These are phyloP conservation scores for Boechera stricta DNA, from an alignment of 345 rosid genomes.

Conservation along the genomic window DNA sequence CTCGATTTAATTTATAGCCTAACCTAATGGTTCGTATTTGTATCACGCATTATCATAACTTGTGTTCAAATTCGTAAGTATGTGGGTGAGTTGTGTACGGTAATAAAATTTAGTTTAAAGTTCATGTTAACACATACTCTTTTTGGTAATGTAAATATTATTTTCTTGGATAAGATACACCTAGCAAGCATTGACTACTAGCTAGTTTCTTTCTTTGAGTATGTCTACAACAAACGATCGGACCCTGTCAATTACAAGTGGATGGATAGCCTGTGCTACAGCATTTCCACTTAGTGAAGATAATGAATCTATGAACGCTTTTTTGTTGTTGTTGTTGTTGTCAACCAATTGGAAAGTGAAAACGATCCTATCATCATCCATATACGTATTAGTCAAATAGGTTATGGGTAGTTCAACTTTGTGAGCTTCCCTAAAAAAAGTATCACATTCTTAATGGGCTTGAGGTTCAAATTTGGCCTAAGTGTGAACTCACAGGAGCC, in stretches of 20 bases:
- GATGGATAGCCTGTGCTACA: background rate
- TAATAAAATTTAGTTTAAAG: too few species aligned
- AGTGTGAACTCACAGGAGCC: background rate
- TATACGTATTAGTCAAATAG: background rate
- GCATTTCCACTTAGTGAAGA: background rate
- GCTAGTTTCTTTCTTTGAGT: background rate
- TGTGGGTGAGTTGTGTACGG: background rate
- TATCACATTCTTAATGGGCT: background rate
- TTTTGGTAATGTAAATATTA: background rate
- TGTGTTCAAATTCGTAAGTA: background rate
- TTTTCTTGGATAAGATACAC: conserved; percentile 1
- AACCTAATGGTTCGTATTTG: background rate
- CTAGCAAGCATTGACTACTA: conserved; percentile 17
- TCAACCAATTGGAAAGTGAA: background rate
- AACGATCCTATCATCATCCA: background rate
- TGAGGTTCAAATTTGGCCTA: background rate
- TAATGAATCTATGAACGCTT: background rate
- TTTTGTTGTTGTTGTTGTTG: background rate
- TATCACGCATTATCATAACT: background rate
- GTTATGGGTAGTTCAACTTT: background rate
- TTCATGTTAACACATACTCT: background rate
- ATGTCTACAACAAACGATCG: background rate
- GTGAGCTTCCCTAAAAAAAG: background rate
- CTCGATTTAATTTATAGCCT: background rate
- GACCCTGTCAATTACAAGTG: background rate